Evolutionary conservation across 78 protist species (phyloP), one percentile per base, ranked within the genome.

Genomic region (Cyanophora paradoxa): DNA sequence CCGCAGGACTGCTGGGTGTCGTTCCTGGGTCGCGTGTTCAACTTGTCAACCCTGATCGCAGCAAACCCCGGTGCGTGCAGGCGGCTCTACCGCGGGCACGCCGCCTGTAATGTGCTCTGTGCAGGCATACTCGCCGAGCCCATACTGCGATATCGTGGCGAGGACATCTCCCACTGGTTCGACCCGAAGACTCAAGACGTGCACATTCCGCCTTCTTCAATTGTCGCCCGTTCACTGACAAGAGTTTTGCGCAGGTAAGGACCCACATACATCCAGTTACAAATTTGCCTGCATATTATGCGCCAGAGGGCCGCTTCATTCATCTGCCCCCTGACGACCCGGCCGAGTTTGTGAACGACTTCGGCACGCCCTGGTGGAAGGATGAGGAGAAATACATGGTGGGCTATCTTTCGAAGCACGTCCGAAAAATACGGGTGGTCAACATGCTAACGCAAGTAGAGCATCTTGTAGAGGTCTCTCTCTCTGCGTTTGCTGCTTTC

Each of bases 161-260:
- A 19, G 24, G 90, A 86, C 73, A 86, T 86, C 39, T 74, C 87
- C 19, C 85, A 87, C 67, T 87, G 91, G 91, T 82, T 87, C 30
- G 81, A 87, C 24, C 36, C 48, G 1, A 46, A 66, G 36, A 63
- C 75, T 1, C 48, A 52, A 24, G 73, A 70, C 20, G 74, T 48
- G n/a, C 50, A 44, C 13, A 13, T 13, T 8, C 50, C 8, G 16
- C 54, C 16, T 11, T 17, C 16, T 46, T 46, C 16, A 16, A 46
- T 46, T 11, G 54, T 46, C 26, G 26, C 54, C 11, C 54, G 16
- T 17, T 16, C 26, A 33, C 63, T n/a, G 36, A 2, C 30, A 5
- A 26, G 63, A 57, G 20, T 11, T 2, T 57, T 13, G 30, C 26
- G 63, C 22, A 62, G 20, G 24, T 37, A 16, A 0, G 50, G 44